Evolutionary conservation across 805 yeast genomes (phyloP), one percentile per base, ranked within the genome.

Genomic region (Barnettozyma californica): DNA sequence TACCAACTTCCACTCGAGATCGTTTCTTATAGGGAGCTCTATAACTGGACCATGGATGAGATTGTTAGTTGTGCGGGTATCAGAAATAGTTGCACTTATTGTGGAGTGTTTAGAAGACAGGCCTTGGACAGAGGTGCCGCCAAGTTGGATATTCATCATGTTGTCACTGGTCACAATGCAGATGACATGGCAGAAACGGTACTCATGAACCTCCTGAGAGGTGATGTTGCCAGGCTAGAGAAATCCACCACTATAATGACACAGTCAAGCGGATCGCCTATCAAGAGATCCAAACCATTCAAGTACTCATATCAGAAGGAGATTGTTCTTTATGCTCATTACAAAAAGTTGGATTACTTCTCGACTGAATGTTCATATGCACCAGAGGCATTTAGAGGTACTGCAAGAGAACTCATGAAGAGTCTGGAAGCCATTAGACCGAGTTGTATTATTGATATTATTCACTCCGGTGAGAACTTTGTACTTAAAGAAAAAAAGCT

Each of bases 101-200:
- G 99, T 71, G 99, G 99, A 44, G 99, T 94, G 7, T 80, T 94
- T 48, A 75, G 99, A 67, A 77, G 99, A 57, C 99, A 94, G 68
- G 97, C 99, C 0, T 69, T 94, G 43, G 99, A 94, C 65, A 75
- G 99, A 56, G 99, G 99, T 2, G 97, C 98, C 2, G 83, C 87
- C 10, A 85, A 83, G 61, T 68, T 92, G 21, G 89, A 84, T 0
- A 90, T 94, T 45, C 74, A 76, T 46, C 99, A 94, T 67, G 94
- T 94, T 29, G 95, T 94, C 1, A 94, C 99, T 0, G 99, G 99
- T 2, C 99, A 94, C 67, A 94, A 94, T 65, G 99, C 99, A 0
- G 99, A 94, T 66, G 99, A 94, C 68, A 87, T 94, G 88, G 99
- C 99, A 1, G 99, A 94, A 61, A 94, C 99, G 0, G 96, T 94